Base-by-base conservation (phyloP, 2,329 filamentous ascomycete species). In the Hortaea sp. region DNA sequence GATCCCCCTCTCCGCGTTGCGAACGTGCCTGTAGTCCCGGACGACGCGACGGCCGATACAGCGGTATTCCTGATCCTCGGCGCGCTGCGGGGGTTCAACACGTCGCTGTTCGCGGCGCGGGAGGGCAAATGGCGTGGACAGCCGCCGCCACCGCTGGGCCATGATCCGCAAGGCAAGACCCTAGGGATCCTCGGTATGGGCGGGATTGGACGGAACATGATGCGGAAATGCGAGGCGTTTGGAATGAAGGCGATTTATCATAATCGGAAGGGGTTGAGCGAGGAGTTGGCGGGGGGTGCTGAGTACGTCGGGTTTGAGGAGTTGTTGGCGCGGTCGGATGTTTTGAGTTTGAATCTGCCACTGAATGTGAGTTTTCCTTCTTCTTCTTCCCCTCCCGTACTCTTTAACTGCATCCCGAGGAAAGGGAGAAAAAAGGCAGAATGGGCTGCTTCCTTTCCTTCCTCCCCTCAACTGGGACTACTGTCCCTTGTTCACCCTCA, bases 21-120 rank as follows among this genome's bases (percentile, higher is more conserved):
- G 53, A 92, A 94, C 65, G 82, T 84, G 1, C 88, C 86, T n/a
- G 81, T 77, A 0, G 83, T 84, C 29, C 84, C 88, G 39, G 82
- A 92, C 63, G 84, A 92, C 62, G 79, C 86, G 34, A 94, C 88
- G 0, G 88, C 88, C 46, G 88, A 94, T 64, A 75, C 81, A 6
- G 84, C 77, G 58, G 81, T 94, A 61, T 94, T 88, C 63, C 73
- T 94, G 4, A 81, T 94, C 52, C 71, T 94, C 41, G 88, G 87
- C 11, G 84, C 86, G 6, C 71, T 77, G n/a, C 65, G 73, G 41
- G 67, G 71, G 39, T 65, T 74, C 34, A 71, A 71, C 29, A 66
- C 67, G 31, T 66, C 69, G 1, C 70, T 73, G 53, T 61, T 63
- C 34, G 67, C 69, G n/a, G 63, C 75, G 11, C 65, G 70, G 27